A percentile compares a stretch with the other conserved stretches of the same genome.
phyloP scores from a whole-genome alignment of 352 stramenopile species.

The Globisporangium solare region DNA sequence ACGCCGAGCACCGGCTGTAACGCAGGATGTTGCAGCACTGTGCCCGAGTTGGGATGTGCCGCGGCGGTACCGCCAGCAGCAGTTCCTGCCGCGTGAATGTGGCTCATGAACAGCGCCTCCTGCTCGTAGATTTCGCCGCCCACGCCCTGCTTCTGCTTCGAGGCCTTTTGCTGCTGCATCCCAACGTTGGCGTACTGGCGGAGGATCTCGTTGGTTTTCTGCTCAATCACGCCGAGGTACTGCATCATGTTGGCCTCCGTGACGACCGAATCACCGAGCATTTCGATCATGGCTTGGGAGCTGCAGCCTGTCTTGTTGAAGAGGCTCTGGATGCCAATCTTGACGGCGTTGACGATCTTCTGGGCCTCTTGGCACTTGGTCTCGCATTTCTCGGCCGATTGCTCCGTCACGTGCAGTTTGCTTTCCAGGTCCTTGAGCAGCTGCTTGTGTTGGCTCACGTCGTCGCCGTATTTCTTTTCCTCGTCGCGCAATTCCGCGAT shows the following conservation, averaged over 20 bases:
- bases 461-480: slow-evolving; percentile 81
- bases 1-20: slow-evolving; percentile 78
- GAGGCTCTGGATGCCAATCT: slow-evolving; percentile 69
- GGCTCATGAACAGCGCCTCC: slow-evolving; percentile 33
- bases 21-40: slow-evolving; percentile 17
- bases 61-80: slow-evolving; percentile 8
- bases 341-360: slow-evolving; percentile 88
- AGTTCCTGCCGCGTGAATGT: slow-evolving; percentile 6
- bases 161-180: slow-evolving; percentile 33
- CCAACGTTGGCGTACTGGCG: slow-evolving; percentile 72
- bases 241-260: slow-evolving; percentile 95
- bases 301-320: slow-evolving; percentile 85
- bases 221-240: slow-evolving; percentile 93
- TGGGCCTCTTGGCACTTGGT: slow-evolving; percentile 84
- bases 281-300: slow-evolving; percentile 73
- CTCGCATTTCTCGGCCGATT: slow-evolving; percentile 88
- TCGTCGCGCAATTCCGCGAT: slow-evolving; percentile 71
- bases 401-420: slow-evolving; percentile 70
- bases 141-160: slow-evolving; percentile 8
- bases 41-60: too few species aligned
- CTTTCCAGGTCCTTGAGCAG: slow-evolving; percentile 86
- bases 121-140: slow-evolving; percentile 31
- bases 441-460: slow-evolving; percentile 88
- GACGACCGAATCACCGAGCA: slow-evolving; percentile 82
- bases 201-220: slow-evolving; percentile 92